Base-by-base conservation (phyloP, 1,139 yeast species). In the Nakaseomyces delphensis region DNA sequence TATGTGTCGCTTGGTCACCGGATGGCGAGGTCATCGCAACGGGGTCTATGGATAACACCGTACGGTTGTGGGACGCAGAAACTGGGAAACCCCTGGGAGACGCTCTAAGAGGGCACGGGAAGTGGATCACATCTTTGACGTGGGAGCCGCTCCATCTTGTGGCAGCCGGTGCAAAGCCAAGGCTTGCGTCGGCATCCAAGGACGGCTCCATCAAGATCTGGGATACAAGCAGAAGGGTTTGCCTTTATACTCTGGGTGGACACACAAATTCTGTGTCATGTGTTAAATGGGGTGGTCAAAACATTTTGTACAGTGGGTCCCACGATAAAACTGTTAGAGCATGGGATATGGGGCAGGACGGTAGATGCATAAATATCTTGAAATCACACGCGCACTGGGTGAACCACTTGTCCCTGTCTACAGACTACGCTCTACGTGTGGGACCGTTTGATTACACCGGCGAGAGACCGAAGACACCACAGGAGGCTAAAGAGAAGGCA, bases 341-440 rank as follows among this genome's bases (percentile, higher is more conserved):
- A 1, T 91, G 99, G 99, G 93, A 85, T 57, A 70, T 80, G 42
- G 81, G 82, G 16, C 73, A 74, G 36, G 55, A 51, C 38, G 96
- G 96, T 18, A 78, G 77, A 54, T 77, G 95, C 53, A 71, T 85
- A 36, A 87, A 83, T 57, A 79, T 85, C 1, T 68, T 91, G 50
- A 80, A 79, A 60, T 76, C 93, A 38, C 99, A 91, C 62, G 97
- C 95, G 2, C 98, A 93, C 64, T 91, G 99, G 97, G 94, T 91
- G 40, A 91, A 91, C 61, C 97, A 91, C 64, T 70, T 91, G 49
- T 83, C 96, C 0, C 68, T 91, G 38, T 84, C 95, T 2, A 89
- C 97, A 0, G 99, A 91, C 58, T 82, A 82, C 56, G 95, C 79
- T 0, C 67, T 91, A 43, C 71, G 97, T 50, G 76, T 81, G 50